phyloP scores from a whole-genome alignment of 495 filamentous ascomycete genomes.

The Margaritispora aquatica region DNA sequence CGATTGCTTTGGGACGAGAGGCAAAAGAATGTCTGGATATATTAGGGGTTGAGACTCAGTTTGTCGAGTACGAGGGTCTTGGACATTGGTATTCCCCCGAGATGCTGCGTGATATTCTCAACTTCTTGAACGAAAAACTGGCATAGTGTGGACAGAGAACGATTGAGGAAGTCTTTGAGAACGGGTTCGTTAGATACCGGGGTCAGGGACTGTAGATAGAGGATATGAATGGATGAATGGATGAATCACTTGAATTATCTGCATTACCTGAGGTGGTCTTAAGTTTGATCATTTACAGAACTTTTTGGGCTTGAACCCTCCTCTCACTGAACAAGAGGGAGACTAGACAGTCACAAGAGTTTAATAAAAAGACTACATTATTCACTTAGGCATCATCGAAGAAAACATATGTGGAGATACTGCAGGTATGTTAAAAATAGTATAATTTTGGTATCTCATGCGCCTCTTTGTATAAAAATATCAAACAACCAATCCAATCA shows the following conservation, averaged over 20 bases:
- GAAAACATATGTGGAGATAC: neutral
- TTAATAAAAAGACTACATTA: too few species aligned
- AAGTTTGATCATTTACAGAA: too few species aligned
- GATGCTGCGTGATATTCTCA: slow-evolving; percentile 40
- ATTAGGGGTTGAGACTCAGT: slow-evolving; percentile 32
- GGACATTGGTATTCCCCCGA: slow-evolving; percentile 48
- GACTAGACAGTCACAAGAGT: too few species aligned
- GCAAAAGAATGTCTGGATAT: slow-evolving; percentile 29
- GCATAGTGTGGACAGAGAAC: neutral
- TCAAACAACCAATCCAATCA: neutral
- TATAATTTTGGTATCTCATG: neutral
- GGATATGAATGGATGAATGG: too few species aligned
- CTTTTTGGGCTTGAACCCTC: too few species aligned
- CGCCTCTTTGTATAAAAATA: neutral
- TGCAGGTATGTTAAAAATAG: neutral
- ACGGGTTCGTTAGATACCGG: too few species aligned
- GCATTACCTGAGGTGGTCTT: too few species aligned
- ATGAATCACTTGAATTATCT: too few species aligned
- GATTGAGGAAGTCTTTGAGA: too few species aligned
- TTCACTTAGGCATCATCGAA: too few species aligned
- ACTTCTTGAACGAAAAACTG: slow-evolving; percentile 29
- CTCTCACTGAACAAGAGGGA: too few species aligned
- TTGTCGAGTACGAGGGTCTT: slow-evolving; percentile 39
- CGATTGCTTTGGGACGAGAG: slow-evolving; percentile 29
- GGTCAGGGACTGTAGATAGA: too few species aligned